phyloP scores from a whole-genome alignment of 768 basidiomycete species.

The Suillus paluster region DNA sequence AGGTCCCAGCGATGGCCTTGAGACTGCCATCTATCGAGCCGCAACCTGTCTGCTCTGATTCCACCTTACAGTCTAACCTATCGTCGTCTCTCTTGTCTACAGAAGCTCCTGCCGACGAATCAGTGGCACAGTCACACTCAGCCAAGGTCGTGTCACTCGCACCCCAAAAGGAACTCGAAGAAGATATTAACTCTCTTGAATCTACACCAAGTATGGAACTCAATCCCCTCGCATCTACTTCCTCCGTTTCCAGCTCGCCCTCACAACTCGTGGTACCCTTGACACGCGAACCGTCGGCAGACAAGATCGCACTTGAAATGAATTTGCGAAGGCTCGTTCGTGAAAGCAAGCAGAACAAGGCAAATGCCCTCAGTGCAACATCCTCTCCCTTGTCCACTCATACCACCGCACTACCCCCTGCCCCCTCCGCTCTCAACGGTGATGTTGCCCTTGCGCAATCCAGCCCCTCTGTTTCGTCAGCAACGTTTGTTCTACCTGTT shows the following conservation, averaged over 20 bases:
- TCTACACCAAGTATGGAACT: slow-evolving; percentile 34
- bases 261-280: slow-evolving; percentile 2
- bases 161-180: slow-evolving; percentile 50
- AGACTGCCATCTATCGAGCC: neutral
- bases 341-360: slow-evolving; percentile 43
- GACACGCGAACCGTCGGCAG: slow-evolving; percentile 6
- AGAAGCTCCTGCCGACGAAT: neutral
- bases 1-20: neutral
- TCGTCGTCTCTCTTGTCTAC: slow-evolving; percentile 1
- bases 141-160: slow-evolving; percentile 29
- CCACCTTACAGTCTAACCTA: neutral
- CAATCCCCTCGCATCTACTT: slow-evolving; percentile 2
- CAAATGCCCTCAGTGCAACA: slow-evolving; percentile 35
- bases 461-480: slow-evolving; percentile 3
- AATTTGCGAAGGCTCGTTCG: slow-evolving; percentile 26
- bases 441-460: neutral
- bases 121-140: neutral
- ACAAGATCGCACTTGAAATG: slow-evolving; percentile 48
- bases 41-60: neutral
- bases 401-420: neutral
- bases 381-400: neutral
- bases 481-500: slow-evolving; percentile 4
- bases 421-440: slow-evolving; percentile 7
- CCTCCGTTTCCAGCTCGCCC: neutral
- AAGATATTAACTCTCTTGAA: slow-evolving; percentile 43